A percentile compares a stretch with the other conserved stretches of the same genome.
These are phyloP conservation scores for Oxytropis ochrocephala DNA, from an alignment of 306 rosid genomes.

Conservation along the genomic window DNA sequence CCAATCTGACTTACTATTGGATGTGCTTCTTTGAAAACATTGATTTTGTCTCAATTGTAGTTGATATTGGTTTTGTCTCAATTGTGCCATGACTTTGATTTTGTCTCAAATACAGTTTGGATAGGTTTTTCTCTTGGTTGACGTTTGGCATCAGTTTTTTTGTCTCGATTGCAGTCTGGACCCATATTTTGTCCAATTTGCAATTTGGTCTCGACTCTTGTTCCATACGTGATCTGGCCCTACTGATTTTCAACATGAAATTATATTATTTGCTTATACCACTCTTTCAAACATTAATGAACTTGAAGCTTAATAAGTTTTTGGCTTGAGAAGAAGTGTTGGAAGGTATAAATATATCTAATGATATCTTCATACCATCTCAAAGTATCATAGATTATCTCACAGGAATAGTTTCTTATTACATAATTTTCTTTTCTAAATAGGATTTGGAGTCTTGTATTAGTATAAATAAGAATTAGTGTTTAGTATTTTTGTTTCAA, in stretches of 20 bases:
- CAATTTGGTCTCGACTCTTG: not conserved
- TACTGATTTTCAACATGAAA: not conserved
- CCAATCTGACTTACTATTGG: no score
- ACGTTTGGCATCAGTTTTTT: no score
- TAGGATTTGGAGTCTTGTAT: not conserved
- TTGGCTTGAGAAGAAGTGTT: not conserved
- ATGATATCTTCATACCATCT: not conserved
- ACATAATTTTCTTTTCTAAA: not conserved
- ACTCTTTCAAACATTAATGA: not conserved
- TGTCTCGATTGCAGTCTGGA: no score
- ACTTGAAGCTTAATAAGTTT: not conserved
- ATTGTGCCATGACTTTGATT: no score
- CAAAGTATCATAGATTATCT: no score
- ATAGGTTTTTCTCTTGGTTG: no score
- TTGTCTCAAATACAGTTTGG: no score
- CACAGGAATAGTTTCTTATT: not conserved
- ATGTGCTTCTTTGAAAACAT: no score
- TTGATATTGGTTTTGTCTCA: no score
- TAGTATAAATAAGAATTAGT: not conserved
- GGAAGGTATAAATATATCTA: not conserved
- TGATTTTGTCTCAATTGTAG: no score
- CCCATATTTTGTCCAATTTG: not conserved
- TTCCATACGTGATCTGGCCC: not conserved
- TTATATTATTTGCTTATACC: no score
- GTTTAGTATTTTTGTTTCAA: no score